A percentile compares a stretch with the other conserved stretches of the same genome.
phyloP scores from a whole-genome alignment of 2,329 filamentous ascomycete species.

The Cryphonectria nitschkei region DNA sequence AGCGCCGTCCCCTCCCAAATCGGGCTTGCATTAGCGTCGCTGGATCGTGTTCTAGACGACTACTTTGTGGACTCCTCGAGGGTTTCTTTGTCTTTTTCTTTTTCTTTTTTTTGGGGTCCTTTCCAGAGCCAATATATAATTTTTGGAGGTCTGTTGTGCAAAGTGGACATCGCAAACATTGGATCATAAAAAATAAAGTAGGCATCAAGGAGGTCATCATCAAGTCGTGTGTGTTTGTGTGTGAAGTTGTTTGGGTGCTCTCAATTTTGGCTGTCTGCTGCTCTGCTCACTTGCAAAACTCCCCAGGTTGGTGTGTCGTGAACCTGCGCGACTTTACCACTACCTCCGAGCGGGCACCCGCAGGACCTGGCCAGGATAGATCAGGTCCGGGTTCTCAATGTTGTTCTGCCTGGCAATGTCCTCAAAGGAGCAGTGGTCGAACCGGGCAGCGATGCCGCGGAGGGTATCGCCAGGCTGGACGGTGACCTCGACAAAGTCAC shows the following conservation, averaged over 20 bases:
- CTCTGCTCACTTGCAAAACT: too few species aligned
- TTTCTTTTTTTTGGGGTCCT: neutral
- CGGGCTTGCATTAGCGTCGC: conserved; percentile 34
- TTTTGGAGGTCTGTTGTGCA: too few species aligned
- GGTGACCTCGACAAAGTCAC: conserved; percentile 34
- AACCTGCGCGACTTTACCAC: neutral
- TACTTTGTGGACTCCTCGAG: neutral
- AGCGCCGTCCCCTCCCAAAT: neutral
- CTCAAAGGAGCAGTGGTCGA: conserved; percentile 39
- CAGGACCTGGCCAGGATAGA: conserved; percentile 47
- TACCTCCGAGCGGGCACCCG: conserved; percentile 38
- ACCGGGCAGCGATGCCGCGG: conserved; percentile 41
- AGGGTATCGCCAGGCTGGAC: conserved; percentile 49
- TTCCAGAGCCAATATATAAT: too few species aligned
- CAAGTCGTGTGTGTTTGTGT: too few species aligned
- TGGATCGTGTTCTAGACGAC: conserved; percentile 37
- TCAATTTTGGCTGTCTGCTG: neutral
- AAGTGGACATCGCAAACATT: too few species aligned
- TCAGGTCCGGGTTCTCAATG: conserved; percentile 46
- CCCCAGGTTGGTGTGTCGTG: neutral
- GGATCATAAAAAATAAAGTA: too few species aligned
- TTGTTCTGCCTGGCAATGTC: conserved; percentile 45
- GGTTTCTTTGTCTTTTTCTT: neutral
- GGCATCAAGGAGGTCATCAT: too few species aligned
- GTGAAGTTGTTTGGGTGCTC: too few species aligned